These are phyloP conservation scores for Oryza officinalis DNA, from an alignment of 176 grass and related monocot species.

Conservation along the genomic window DNA sequence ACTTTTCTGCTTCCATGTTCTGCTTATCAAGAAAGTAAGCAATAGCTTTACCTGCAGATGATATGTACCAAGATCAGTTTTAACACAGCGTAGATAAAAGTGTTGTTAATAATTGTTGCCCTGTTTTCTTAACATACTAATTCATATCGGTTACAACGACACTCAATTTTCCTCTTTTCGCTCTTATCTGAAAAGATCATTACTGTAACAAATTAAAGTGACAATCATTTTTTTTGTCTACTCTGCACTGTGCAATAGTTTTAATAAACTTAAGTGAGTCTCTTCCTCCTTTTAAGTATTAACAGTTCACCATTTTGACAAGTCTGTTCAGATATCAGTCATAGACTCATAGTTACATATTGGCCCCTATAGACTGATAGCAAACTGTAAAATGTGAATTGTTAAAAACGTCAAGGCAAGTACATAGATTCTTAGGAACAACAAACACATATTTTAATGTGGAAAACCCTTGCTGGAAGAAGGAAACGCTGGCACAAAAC, in stretches of 20 bases:
- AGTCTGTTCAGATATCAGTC: background rate
- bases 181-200: background rate
- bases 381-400: background rate
- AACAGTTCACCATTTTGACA: background rate
- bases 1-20: slow-evolving; percentile 83
- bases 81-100: background rate
- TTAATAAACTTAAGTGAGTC: background rate
- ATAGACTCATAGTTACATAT: background rate
- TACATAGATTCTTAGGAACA: background rate
- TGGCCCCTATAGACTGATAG: background rate
- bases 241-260: background rate
- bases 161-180: background rate
- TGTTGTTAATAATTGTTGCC: background rate
- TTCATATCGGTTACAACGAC: background rate
- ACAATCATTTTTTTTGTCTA: background rate
- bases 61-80: background rate
- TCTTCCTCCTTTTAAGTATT: background rate
- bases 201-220: background rate
- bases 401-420: background rate
- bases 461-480: background rate
- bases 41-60: background rate
- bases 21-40: slow-evolving; percentile 74
- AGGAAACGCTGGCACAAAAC: background rate
- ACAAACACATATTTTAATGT: background rate
- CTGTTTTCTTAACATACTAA: background rate